Evolutionary conservation across 176 grass and related monocot species (phyloP).

Genomic region (Guadua angustifolia): DNA sequence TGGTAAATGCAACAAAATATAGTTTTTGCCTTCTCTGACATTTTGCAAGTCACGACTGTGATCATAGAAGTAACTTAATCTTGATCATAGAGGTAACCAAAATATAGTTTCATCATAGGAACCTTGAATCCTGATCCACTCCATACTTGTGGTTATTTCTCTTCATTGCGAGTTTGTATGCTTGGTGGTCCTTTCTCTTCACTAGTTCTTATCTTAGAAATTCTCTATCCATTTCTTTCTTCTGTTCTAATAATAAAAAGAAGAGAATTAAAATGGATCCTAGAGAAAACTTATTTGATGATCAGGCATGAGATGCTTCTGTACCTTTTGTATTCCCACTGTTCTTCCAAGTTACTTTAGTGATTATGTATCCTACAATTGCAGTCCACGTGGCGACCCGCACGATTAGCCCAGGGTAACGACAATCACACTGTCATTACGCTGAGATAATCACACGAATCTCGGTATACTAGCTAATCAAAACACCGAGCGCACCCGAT

Average conservation of each 20-base stretch:
- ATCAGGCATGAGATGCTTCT: conserved; percentile 1
- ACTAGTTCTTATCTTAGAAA: neutral
- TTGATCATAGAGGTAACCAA: neutral
- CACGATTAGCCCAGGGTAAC: too few relatives aligned
- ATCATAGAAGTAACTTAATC: neutral
- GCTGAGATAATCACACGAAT: too few relatives aligned
- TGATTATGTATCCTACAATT: neutral
- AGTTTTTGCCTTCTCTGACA: neutral
- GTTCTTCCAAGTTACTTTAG: neutral
- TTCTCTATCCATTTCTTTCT: neutral
- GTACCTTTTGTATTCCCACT: neutral
- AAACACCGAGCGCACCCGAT: too few relatives aligned
- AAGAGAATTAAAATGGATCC: neutral
- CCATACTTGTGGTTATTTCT: neutral
- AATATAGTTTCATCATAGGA: neutral
- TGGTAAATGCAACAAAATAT: neutral
- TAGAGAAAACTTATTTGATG: conserved; percentile 1
- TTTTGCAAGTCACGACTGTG: neutral
- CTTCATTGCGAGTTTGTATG: neutral
- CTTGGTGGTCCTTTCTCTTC: neutral
- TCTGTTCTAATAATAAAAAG: neutral
- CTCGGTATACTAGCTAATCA: too few relatives aligned
- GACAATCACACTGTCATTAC: too few relatives aligned
- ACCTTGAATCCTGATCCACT: too few relatives aligned
- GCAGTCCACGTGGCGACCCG: too few relatives aligned